Percentiles rank a stretch among this genome's conserved stretches.
phyloP scores from a whole-genome alignment of 345 rosid species.

The Moringa oleifera region DNA sequence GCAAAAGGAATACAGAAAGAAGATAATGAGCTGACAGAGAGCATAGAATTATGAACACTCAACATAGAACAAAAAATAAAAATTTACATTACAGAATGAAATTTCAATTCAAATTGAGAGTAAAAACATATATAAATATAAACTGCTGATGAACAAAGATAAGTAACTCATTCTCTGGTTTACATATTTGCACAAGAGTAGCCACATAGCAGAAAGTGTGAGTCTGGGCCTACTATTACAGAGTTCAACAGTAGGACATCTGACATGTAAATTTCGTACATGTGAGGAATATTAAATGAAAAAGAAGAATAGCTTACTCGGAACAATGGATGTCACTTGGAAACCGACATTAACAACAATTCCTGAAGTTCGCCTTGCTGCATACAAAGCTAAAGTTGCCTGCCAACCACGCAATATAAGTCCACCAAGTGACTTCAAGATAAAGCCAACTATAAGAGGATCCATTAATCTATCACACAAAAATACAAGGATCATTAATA shows the following conservation, averaged over 20 bases:
- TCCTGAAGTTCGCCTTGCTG: conserved; percentile 75
- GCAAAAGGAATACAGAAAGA: not conserved
- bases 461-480: not conserved
- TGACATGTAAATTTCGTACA: no score
- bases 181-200: not conserved
- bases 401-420: conserved; percentile 22
- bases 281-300: not conserved
- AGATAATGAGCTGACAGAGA: not conserved
- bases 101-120: not conserved
- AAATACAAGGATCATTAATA: no score
- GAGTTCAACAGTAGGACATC: conserved; percentile 1
- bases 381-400: conserved; percentile 85
- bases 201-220: not conserved
- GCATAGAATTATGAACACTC: not conserved
- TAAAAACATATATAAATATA: not conserved
- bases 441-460: not conserved
- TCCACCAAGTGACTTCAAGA: not conserved
- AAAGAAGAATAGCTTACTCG: conserved; percentile 43
- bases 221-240: not conserved
- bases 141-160: not conserved
- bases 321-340: conserved; percentile 81
- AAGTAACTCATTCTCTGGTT: not conserved
- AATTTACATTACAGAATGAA: not conserved
- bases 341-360: conserved; percentile 88
- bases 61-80: not conserved